phyloP scores from a whole-genome alignment of 306 rosid genomes.

The Abrus precatorius region DNA sequence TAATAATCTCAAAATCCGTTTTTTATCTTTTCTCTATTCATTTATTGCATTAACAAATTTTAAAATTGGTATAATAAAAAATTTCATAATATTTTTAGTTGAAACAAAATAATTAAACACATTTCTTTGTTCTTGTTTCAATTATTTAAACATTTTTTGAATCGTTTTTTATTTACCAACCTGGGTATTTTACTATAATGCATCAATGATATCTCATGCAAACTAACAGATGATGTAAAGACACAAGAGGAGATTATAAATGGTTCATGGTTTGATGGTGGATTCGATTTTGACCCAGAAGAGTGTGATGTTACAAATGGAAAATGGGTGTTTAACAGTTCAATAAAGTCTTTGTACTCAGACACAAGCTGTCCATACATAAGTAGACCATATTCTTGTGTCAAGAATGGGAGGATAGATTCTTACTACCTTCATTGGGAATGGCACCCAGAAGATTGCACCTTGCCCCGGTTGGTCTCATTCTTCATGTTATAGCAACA shows the following conservation, averaged over 20 bases:
- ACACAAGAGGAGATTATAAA: slow-evolving; percentile 46
- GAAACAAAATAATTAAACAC: no score
- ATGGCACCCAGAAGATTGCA: slow-evolving; percentile 87
- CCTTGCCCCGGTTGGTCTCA: slow-evolving; percentile 64
- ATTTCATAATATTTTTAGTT: no score
- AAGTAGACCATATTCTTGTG: slow-evolving; percentile 78
- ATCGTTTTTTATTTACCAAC: background rate
- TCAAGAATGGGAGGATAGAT: slow-evolving; percentile 74
- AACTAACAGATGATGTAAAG: slow-evolving; percentile 49
- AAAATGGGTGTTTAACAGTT: slow-evolving; percentile 80
- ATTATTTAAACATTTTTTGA: no score
- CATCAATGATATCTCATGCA: background rate
- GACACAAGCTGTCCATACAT: slow-evolving; percentile 80
- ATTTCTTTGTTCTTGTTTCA: no score
- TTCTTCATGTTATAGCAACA: background rate
- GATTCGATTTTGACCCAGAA: slow-evolving; percentile 74
- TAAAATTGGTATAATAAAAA: no score
- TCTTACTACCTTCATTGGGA: slow-evolving; percentile 76
- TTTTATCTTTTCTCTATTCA: no score
- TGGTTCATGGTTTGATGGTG: slow-evolving; percentile 59
- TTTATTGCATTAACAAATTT: no score
- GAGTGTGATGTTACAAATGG: slow-evolving; percentile 79
- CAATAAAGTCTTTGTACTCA: slow-evolving; percentile 71
- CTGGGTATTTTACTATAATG: background rate
- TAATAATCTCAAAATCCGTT: no score